Conservation (phyloP, 2,329 filamentous ascomycete species). For the Fusarium coffeatum region DNA sequence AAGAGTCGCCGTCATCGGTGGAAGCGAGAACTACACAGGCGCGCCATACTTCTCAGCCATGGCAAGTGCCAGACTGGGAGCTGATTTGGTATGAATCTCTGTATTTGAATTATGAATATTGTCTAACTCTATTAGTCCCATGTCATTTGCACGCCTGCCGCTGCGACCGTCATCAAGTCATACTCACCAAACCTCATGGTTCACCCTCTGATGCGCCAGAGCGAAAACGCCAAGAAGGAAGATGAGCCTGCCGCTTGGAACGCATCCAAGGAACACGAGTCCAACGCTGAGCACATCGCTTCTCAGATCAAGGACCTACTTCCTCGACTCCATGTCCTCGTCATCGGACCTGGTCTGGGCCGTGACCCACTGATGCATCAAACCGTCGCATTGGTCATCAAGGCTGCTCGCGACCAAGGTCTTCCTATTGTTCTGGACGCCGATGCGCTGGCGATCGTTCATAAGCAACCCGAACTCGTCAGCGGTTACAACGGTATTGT, state of each 20-base stretch:
- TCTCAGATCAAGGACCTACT: constrained; percentile 81
- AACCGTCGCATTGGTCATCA: constrained; percentile 82
- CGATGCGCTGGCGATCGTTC: constrained; percentile 84
- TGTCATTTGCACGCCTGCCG: constrained; percentile 93
- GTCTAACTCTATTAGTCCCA: constrained; percentile 70
- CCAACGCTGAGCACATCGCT: constrained; percentile 70
- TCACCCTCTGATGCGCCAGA: constrained; percentile 92
- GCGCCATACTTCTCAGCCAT: constrained; percentile 98
- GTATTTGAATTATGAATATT: background rate
- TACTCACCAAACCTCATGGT: constrained; percentile 99
- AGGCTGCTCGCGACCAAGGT: constrained; percentile 75
- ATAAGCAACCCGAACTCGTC: constrained; percentile 79
- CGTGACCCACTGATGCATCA: constrained; percentile 91
- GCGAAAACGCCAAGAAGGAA: constrained; percentile 52
- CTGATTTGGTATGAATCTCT: constrained; percentile 76
- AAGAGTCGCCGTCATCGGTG: constrained; percentile 91
- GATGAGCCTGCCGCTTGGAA: constrained; percentile 58
- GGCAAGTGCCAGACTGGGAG: constrained; percentile 90
- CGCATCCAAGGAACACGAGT: constrained; percentile 53
- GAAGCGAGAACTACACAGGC: constrained; percentile 95
- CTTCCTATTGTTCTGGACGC: constrained; percentile 92
- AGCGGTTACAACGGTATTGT: constrained; percentile 86
- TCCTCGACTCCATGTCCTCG: constrained; percentile 87
- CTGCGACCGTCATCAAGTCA: constrained; percentile 90
- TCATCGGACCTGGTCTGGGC: constrained; percentile 91